Base-by-base conservation (phyloP, 2,329 filamentous ascomycete species). In the Plectosphaerella sp. region DNA sequence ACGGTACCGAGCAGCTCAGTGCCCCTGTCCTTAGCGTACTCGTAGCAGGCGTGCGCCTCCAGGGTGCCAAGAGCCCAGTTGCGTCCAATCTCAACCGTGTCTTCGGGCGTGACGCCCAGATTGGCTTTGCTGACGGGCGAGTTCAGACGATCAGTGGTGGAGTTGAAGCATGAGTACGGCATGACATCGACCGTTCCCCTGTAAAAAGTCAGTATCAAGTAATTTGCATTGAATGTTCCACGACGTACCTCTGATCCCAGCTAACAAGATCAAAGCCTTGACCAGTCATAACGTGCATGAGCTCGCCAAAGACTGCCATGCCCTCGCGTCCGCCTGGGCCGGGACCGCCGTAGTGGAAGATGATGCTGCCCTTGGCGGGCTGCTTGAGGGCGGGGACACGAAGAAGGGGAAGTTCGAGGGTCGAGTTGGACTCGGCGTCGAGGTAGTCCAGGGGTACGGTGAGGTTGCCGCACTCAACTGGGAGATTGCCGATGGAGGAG, bases 361-460 rank as follows among this genome's bases (percentile, higher is more conserved):
- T 36, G 35, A 67, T 67, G 50, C 60, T 66, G 2, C 65, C 64
- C 41, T 61, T 61, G 5, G 54, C 56, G 3, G 60, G 59, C 37
- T 57, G 49, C 18, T 57, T 55, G 3, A 53, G 37, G 1, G 58
- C 54, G 3, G 52, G 50, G 33, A 56, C 41, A 3, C 46, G 48
- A 12, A 54, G 41, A 15, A 58, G 18, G 4, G 50, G 45, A 4
- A 58, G 47, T 1, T 50, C 24, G 11, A 58, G 28, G 2, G 51
- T 67, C 36, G 63, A 52, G 18, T 52, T 58, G 8, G 58, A 61
- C 25, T 59, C 49, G 1, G 43, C n/a, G 6, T 62, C 47, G 1
- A 64, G 65, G 48, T 75, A 74, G 55, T 74, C 72, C 4, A 74
- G 63, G 3, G 72, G 72, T 0, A 74, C 72, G 0, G 56, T 47